A percentile compares a stretch with the other conserved stretches of the same genome.
phyloP scores from a whole-genome alignment of 2,329 filamentous ascomycete species.

The Epichloe aotearoae region DNA sequence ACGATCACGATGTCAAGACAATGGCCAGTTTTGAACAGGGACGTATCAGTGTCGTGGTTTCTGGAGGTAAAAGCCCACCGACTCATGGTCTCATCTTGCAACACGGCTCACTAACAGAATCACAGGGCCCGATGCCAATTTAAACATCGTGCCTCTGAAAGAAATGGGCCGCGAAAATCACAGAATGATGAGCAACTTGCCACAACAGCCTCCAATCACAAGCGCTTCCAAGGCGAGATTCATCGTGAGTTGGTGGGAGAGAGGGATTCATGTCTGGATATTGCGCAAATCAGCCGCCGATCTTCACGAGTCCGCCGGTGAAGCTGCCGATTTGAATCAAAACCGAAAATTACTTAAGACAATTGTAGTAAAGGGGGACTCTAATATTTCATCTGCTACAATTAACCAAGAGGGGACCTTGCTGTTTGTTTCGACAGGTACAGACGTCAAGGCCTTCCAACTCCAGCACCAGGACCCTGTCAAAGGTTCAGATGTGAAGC shows the following conservation, averaged over 20 bases:
- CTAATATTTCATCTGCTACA: constrained; percentile 64
- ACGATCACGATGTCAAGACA: constrained; percentile 88
- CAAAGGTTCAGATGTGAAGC: constrained; percentile 46
- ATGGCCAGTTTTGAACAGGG: constrained; percentile 82
- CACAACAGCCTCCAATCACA: constrained; percentile 60
- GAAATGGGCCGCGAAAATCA: constrained; percentile 71
- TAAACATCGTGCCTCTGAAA: constrained; percentile 64
- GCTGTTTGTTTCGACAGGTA: constrained; percentile 62
- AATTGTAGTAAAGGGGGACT: constrained; percentile 55
- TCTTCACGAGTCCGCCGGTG: constrained; percentile 27
- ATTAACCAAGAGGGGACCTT: constrained; percentile 61
- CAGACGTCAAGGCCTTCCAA: constrained; percentile 65
- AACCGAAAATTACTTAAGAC: constrained; percentile 56
- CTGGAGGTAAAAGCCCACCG: constrained; percentile 55
- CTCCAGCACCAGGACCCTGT: constrained; percentile 39
- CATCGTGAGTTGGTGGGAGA: constrained; percentile 84
- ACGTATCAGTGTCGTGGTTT: constrained; percentile 74
- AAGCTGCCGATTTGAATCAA: constrained; percentile 31
- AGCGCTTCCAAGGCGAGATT: constrained; percentile 63
- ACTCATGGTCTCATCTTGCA: background rate
- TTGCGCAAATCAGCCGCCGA: constrained; percentile 33
- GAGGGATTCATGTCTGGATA: constrained; percentile 80
- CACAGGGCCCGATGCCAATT: constrained; percentile 70
- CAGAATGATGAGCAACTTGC: constrained; percentile 68
- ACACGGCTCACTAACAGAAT: constrained; percentile 4